These are phyloP conservation scores for Anthostomella pinea DNA, from an alignment of 2,329 filamentous ascomycete species.

Conservation along the genomic window DNA sequence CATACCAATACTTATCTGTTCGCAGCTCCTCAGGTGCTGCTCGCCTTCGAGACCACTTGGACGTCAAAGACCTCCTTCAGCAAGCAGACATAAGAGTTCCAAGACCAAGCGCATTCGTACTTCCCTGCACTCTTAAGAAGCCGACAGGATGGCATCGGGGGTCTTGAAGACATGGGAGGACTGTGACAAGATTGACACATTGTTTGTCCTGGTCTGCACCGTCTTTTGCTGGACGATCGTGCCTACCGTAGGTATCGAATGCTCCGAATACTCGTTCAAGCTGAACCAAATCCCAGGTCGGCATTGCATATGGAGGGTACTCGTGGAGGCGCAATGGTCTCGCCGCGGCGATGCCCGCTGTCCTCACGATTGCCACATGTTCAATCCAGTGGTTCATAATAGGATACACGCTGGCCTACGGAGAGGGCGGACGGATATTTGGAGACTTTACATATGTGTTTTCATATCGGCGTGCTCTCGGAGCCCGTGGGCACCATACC, in stretches of 20 bases:
- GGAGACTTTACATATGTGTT: slow-evolving; percentile 43
- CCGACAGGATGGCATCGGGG: slow-evolving; percentile 25
- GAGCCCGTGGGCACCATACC: slow-evolving; percentile 49
- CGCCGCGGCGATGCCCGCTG: slow-evolving; percentile 45
- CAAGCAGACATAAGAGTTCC: too few species aligned
- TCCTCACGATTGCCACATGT: slow-evolving; percentile 46
- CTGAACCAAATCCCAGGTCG: slow-evolving; percentile 32
- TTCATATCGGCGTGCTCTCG: slow-evolving; percentile 43
- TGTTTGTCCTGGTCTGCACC: slow-evolving; percentile 49
- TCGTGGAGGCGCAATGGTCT: slow-evolving; percentile 46
- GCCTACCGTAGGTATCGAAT: slow-evolving; percentile 37
- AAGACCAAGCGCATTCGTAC: too few species aligned
- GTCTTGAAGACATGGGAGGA: slow-evolving; percentile 46
- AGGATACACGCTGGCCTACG: slow-evolving; percentile 48
- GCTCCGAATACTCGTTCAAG: too few species aligned
- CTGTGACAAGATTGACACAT: slow-evolving; percentile 50
- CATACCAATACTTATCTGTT: too few species aligned
- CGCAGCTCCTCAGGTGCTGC: too few species aligned
- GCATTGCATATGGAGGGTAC: slow-evolving; percentile 49
- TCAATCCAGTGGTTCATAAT: slow-evolving; percentile 49
- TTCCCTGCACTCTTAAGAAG: too few species aligned
- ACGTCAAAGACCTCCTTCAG: too few species aligned
- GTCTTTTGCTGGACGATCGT: slow-evolving; percentile 53
- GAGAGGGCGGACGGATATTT: slow-evolving; percentile 42
- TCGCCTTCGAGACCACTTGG: too few species aligned